Conservation (phyloP, 2,329 filamentous ascomycete genomes). For the Curvularia spicifera region DNA sequence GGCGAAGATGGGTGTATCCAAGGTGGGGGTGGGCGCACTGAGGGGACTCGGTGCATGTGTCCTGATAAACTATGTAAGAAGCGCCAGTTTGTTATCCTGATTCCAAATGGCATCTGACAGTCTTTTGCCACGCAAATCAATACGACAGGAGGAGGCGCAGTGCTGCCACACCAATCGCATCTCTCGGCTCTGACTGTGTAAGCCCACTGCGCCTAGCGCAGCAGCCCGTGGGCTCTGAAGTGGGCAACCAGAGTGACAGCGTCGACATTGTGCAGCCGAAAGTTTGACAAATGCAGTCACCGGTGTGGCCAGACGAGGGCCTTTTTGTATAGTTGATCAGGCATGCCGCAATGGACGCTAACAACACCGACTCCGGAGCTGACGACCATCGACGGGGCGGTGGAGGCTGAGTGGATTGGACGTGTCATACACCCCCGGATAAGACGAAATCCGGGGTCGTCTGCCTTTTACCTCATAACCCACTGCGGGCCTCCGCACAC, state of each 20-base stretch:
- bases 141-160: background rate
- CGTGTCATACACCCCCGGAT: slow-evolving; percentile 16
- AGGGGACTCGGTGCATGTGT: background rate
- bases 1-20: slow-evolving; percentile 10
- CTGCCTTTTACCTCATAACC: background rate
- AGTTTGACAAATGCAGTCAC: background rate
- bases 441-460: slow-evolving; percentile 4
- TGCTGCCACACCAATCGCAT: background rate
- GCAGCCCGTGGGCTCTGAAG: background rate
- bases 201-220: background rate
- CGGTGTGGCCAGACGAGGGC: background rate
- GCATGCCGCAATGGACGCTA: background rate
- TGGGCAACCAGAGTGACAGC: background rate
- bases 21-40: slow-evolving; percentile 1
- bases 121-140: background rate
- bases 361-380: background rate
- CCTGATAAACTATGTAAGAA: background rate
- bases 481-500: background rate
- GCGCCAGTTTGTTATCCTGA: background rate
- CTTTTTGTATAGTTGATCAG: background rate
- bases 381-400: slow-evolving; percentile 18
- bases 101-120: background rate
- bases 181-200: background rate
- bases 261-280: background rate
- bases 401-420: slow-evolving; percentile 22